Conservation (phyloP, 2,329 filamentous ascomycete species). For the Diplocarpon rosae region DNA sequence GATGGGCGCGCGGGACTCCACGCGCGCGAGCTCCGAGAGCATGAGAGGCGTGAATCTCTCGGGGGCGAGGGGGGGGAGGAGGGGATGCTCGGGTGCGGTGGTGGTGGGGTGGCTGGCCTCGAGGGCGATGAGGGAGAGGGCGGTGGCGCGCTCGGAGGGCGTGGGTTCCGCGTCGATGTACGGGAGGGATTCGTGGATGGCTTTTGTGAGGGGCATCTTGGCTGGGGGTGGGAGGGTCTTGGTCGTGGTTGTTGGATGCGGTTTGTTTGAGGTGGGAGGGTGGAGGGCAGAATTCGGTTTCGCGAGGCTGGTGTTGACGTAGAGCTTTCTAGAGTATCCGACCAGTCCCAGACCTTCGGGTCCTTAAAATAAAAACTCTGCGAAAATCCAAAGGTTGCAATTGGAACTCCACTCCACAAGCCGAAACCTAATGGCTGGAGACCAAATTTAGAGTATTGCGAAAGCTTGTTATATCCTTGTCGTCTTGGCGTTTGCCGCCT, state of each 20-base stretch:
- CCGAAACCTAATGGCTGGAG: no score
- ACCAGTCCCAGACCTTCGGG: background rate
- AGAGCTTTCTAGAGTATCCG: background rate
- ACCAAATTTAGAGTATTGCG: no score
- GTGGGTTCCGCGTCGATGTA: constrained; percentile 70
- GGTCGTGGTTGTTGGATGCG: background rate
- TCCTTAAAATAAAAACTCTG: background rate
- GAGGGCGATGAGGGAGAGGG: constrained; percentile 56
- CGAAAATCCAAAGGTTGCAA: background rate
- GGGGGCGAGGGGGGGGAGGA: constrained; percentile 45
- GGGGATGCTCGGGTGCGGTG: constrained; percentile 28
- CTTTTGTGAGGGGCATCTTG: constrained; percentile 22
- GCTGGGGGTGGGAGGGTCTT: background rate
- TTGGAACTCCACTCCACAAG: background rate
- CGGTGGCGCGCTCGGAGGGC: constrained; percentile 48
- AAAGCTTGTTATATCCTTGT: no score
- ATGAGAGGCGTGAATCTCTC: constrained; percentile 56
- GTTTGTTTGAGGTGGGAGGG: background rate
- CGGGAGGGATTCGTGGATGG: constrained; percentile 24
- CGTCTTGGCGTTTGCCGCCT: constrained; percentile 7
- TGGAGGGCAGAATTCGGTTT: constrained; percentile 1
- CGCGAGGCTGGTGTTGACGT: background rate
- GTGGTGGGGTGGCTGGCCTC: constrained; percentile 39
- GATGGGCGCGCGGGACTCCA: constrained; percentile 45
- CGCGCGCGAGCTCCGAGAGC: constrained; percentile 54